Evolutionary conservation across 345 rosid species (phyloP), one percentile per base, ranked within the genome.

Genomic region (Ceriops decandra): DNA sequence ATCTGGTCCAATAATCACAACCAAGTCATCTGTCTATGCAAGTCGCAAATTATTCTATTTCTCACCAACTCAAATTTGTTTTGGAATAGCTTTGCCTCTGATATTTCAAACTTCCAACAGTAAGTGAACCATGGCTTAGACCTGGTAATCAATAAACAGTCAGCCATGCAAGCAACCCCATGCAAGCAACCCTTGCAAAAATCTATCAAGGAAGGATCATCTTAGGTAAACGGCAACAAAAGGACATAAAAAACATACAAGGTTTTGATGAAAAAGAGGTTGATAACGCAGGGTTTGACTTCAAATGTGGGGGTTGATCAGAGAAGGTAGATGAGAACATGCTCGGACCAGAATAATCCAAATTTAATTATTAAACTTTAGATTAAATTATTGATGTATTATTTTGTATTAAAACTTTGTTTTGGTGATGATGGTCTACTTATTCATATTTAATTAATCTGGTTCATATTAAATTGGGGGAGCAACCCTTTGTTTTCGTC

Each of bases 281-380:
- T 47, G 74, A 31, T 31, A 60, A 22, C 65, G 62, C 49, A 63
- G 71, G 85, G 85, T 79, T 87, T 87, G 89, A 87, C 89, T 83
- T 82, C 77, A 80, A 72, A 68, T 42, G 65, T 60, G 60, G 74
- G 74, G 74, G 76, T 52, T 52, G 56, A 20, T 22, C 3, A 20
- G 56, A 9, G 22, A 52, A 69, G 30, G 60, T 35, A 35, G 56
- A 69, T 64, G 72, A 57, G 73, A 68, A 65, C 22, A 72, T 68
- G 57, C 53, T 71, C 62, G 70, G 67, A 63, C 53, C 64, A 73
- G 72, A 79, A 79, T 54, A 81, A 79, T 77, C 30, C 24, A 70
- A 70, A 69, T 63, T 69, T 69, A 70, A 81, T 66, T 57, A 80
- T 20, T 17, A 78, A 35, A 69, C 71, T 52, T 63, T 21, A 57